These are phyloP conservation scores for Scutellaria galericulata DNA, from an alignment of 257 asterid species.

Conservation along the genomic window DNA sequence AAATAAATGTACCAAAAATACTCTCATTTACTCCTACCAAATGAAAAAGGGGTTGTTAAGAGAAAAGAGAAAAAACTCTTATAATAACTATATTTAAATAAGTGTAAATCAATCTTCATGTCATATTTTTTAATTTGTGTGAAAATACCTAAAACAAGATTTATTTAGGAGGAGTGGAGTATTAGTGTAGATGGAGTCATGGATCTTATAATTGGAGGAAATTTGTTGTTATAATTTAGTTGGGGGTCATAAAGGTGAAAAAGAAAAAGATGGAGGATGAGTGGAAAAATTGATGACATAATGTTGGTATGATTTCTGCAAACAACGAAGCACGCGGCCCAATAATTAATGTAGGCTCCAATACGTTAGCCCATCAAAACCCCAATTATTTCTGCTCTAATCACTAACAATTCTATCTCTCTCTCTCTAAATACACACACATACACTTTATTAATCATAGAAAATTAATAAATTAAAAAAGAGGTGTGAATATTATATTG, in stretches of 20 bases:
- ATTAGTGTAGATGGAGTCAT: no score
- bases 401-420: neutral
- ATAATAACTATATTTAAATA: no score
- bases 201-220: no score
- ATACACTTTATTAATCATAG: neutral
- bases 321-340: slow-evolving; percentile 48
- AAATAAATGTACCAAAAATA: no score
- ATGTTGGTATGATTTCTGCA: slow-evolving; percentile 33
- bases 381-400: slow-evolving; percentile 3
- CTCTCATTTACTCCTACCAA: no score
- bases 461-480: slow-evolving; percentile 1
- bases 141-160: no score
- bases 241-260: slow-evolving; percentile 8
- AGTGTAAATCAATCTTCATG: no score
- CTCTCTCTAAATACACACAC: neutral
- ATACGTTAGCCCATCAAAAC: neutral
- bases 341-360: slow-evolving; percentile 30
- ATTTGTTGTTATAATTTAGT: no score
- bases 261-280: slow-evolving; percentile 13
- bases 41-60: no score
- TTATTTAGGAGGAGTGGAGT: no score
- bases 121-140: no score
- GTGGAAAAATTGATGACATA: slow-evolving; percentile 25
- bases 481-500: slow-evolving; percentile 12
- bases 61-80: no score